Evolutionary conservation across 1,139 yeast species (phyloP), one percentile per base, ranked within the genome.

Genomic region (Geotrichum citri-aurantii): DNA sequence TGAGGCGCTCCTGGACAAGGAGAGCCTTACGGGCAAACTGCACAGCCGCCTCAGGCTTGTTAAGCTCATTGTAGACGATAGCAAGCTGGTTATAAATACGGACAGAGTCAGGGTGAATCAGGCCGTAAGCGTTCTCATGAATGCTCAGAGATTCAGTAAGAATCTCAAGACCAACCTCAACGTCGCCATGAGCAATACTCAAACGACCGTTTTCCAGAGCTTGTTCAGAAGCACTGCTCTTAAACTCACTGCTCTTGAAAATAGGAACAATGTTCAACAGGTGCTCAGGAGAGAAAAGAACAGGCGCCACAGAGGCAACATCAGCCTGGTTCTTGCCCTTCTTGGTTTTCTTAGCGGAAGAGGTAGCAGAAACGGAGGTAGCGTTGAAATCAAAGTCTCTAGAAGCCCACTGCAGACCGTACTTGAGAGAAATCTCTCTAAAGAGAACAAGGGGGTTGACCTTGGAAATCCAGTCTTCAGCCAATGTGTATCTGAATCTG

Each of bases 391-490:
- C 75, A 69, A 81, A 85, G 21, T 76, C 72, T 62, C 75, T 78
- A n/a, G 81, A 53, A 64, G 77, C 75, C 89, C 96, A 86, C 76
- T 93, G 99, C 60, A 93, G 82, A 74, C 99, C 99, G 65, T 85
- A 82, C 73, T 88, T 86, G 59, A 78, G 68, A 17, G 96, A 85
- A 62, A 91, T 78, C 64, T 86, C 90, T 75, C 93, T 83, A 69
- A 89, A 77, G 58, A 90, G 70, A 60, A 81, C 80, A 31, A 61
- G 54, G 29, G 52, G 33, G 50, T 58, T 54, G 44, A 61, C 44
- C n/a, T 47, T 48, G 8, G 69, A 64, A 4, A 69, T 60, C 86
- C 88, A 86, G 59, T 77, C 72, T 1, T 68, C 72, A 2, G 84
- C 76, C 55, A 90, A 77, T 0, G 70, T 66, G 69, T 77, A 81